phyloP scores from a whole-genome alignment of 1,284 basidiomycete species.

The Leccinum colubrinum region DNA sequence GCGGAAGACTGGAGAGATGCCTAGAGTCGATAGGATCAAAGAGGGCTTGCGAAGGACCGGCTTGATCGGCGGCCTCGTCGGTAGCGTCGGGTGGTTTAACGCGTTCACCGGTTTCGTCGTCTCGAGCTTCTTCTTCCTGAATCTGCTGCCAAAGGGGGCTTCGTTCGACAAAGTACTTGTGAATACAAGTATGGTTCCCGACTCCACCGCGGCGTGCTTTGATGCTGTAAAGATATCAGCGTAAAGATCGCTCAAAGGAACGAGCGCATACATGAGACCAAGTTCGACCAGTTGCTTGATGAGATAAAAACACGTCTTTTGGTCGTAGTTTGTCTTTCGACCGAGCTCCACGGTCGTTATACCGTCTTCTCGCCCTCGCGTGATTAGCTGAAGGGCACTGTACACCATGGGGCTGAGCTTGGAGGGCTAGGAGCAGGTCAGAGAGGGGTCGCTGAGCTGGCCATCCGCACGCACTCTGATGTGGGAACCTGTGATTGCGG shows the following conservation, averaged over 20 bases:
- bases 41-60: slow-evolving; percentile 31
- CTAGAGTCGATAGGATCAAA: slow-evolving; percentile 75
- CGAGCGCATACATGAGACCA: slow-evolving; percentile 63
- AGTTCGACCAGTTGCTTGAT: slow-evolving; percentile 72
- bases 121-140: slow-evolving; percentile 58
- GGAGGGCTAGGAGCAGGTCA: slow-evolving; percentile 49
- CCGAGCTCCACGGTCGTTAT: slow-evolving; percentile 79
- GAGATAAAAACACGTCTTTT: slow-evolving; percentile 87
- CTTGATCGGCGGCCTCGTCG: slow-evolving; percentile 30
- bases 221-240: slow-evolving; percentile 41
- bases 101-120: slow-evolving; percentile 34
- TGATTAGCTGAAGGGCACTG: slow-evolving; percentile 82
- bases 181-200: slow-evolving; percentile 72
- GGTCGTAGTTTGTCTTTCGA: slow-evolving; percentile 79
- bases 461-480: slow-evolving; percentile 52
- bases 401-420: slow-evolving; percentile 85
- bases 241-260: neutral
- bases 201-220: slow-evolving; percentile 77
- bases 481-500: slow-evolving; percentile 81
- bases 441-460: neutral
- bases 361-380: slow-evolving; percentile 74
- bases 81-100: slow-evolving; percentile 27
- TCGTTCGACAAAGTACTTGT: slow-evolving; percentile 75
- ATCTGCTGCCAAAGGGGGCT: slow-evolving; percentile 71
- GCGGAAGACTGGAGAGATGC: slow-evolving; percentile 68